Evolutionary conservation across 1,284 basidiomycete species (phyloP), one percentile per base, ranked within the genome.

Genomic region (Coniferiporia sulphurascens): DNA sequence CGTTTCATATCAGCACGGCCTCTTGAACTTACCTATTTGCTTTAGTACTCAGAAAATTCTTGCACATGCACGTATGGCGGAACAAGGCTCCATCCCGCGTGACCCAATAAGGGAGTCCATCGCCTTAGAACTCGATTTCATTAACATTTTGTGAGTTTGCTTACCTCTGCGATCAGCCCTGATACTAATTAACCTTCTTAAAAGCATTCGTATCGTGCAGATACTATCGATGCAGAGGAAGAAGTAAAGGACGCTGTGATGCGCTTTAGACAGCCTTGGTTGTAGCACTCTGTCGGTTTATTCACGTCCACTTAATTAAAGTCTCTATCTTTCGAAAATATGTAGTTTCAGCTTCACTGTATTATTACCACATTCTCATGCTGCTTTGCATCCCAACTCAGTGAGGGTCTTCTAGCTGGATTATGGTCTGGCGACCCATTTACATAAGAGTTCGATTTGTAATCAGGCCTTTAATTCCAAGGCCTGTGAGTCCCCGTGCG

Each of bases 61-160:
- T 57, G 78, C 84, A 43, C 85, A 93, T 65, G 93, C 87, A 22
- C 82, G 89, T 43, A 70, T 90, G 71, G 87, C 84, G 17, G 84
- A 92, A 67, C 74, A 77, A 59, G 92, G 93, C 52, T 66, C 74
- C 45, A 81, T 90, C 65, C 77, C 80, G 51, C 76, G 80, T 17
- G 93, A 96, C 71, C 86, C 93, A 6, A 74, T 95, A 63, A 85
- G 81, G 61, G 93, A 95, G 74, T 84, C 89, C 9, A 83, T 91
- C 59, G 79, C 85, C 54, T 78, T 95, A 50, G 87, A 94, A 70
- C 80, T 96, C 58, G 91, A 94, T 69, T 89, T 93, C 79, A 86
- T 96, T 71, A 95, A 91, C 69, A 90, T 91, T 56, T 91, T 92
- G 89, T 88, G 64, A 63, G 83, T 76, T 22, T 50, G 34, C 38